Base-by-base conservation (phyloP, 148 eudicot species). In the Persicaria tinctoria region DNA sequence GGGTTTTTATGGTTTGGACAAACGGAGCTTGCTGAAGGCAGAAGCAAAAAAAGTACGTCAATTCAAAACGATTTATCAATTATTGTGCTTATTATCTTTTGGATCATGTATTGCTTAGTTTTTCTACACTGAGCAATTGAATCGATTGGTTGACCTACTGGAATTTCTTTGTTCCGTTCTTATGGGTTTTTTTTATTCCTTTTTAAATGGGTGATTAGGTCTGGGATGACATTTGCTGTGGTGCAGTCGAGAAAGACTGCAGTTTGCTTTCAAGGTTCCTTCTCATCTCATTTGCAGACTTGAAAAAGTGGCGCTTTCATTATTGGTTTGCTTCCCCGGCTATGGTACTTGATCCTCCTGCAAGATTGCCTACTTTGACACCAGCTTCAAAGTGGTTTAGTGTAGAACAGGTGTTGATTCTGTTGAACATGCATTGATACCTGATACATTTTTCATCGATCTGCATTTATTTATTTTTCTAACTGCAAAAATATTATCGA, bases 301-400 rank as follows among this genome's bases (percentile, higher is more conserved):
- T 94, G 55, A 94, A 94, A 81, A 88, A 87, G 57, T 94, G 97
- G 97, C 85, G 82, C 69, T 94, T 94, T 73, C 84, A 85, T 79
- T 94, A 91, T 71, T 82, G 87, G 87, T 86, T 91, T 85, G 98
- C 97, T 73, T 91, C 90, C 78, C 98, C 97, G 73, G 91, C 97
- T 74, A 77, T 94, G 80, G 80, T 79, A 68, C 87, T 90, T 80
- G 84, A 90, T 78, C 98, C 97, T 81, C 93, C 96, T 9, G 96
- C 97, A 79, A 87, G 83, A 16, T 70, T 90, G 77, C 76, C 80
- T 72, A 73, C 81, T 81, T 76, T 94, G 85, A 91, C 79, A 84
- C 90, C 97, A 76, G 97, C 98, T 77, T 83, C 91, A 53, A 79
- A 86, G 83, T 88, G 87, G 76, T 82, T 94, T 46, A 91, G 87